Percentiles rank a stretch among this genome's conserved stretches.
Conservation (phyloP, 306 rosid species). For the Vigna reflexopilosa region DNA sequence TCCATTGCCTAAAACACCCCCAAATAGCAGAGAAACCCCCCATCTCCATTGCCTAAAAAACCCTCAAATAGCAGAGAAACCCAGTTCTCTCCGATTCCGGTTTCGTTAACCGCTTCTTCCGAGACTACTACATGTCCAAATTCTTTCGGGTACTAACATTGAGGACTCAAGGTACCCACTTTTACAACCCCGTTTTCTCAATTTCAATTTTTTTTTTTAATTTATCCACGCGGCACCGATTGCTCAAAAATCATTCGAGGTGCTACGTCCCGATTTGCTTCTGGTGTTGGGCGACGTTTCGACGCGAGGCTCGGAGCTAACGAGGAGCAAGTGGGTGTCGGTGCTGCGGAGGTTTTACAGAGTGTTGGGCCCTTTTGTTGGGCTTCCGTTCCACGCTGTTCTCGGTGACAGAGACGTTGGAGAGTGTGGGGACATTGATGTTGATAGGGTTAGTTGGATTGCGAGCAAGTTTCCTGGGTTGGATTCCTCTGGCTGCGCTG, state of each 20-base stretch:
- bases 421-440: conserved; percentile 51
- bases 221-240: conserved; percentile 24
- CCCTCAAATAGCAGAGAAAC: no score
- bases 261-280: conserved; percentile 71
- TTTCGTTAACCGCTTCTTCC: conserved; percentile 51
- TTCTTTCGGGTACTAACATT: conserved; percentile 62
- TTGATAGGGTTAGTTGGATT: conserved; percentile 53
- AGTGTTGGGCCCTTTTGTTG: conserved; percentile 63
- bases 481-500: conserved; percentile 65
- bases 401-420: conserved; percentile 82
- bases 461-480: conserved; percentile 61
- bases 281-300: conserved; percentile 75
- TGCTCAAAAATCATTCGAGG: conserved; percentile 64
- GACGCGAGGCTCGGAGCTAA: conserved; percentile 64
- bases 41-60: no score
- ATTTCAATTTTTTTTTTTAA: conserved; percentile 19
- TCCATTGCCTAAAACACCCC: no score
- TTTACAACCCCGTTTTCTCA: not conserved
- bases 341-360: conserved; percentile 60
- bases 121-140: conserved; percentile 62
- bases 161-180: not conserved
- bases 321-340: conserved; percentile 54
- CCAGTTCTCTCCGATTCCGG: conserved; percentile 54
- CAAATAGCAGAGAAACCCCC: no score
- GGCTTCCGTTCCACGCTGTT: conserved; percentile 63